phyloP scores from a whole-genome alignment of 192 early-diverging fungal genomes.

The Backusella sp. region DNA sequence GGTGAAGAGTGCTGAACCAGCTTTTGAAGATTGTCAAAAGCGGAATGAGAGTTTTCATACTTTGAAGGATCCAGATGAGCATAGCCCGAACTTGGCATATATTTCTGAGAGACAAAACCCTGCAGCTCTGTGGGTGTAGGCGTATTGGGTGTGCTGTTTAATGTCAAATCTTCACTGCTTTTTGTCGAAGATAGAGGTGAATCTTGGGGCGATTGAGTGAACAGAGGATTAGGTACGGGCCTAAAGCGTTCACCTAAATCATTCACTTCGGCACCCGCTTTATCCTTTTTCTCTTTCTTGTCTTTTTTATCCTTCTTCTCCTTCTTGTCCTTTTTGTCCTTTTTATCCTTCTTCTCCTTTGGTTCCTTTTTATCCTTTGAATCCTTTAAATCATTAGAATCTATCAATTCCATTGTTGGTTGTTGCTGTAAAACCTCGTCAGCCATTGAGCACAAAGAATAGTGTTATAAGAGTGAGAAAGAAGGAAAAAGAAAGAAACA shows the following conservation, averaged over 20 bases:
- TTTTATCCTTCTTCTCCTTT: slow-evolving; percentile 9
- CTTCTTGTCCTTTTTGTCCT: slow-evolving; percentile 13
- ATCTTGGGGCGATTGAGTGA: not conserved
- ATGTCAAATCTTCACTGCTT: not conserved
- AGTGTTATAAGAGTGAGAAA: not conserved
- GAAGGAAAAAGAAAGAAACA: not conserved
- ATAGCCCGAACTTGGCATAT: slow-evolving; percentile 2
- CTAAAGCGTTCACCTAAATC: not conserved
- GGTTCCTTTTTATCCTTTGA: slow-evolving; percentile 1
- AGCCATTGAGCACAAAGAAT: not conserved
- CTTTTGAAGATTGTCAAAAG: slow-evolving; percentile 9
- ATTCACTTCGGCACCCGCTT: not conserved
- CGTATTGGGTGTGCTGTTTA: not conserved
- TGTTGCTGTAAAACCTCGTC: not conserved
- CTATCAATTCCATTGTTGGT: not conserved
- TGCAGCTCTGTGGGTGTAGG: slow-evolving; percentile 11
- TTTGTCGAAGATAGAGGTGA: slow-evolving; percentile 11
- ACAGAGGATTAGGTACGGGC: slow-evolving; percentile 1
- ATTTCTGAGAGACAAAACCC: not conserved
- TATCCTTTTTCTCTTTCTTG: not conserved
- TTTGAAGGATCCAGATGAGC: slow-evolving; percentile 11
- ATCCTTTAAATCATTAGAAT: not conserved
- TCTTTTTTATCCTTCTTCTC: not conserved
- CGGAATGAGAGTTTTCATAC: slow-evolving; percentile 6
- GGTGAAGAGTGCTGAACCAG: not conserved